Conservation (phyloP, 495 filamentous ascomycete species). For the Stereocaulon alpinum region DNA sequence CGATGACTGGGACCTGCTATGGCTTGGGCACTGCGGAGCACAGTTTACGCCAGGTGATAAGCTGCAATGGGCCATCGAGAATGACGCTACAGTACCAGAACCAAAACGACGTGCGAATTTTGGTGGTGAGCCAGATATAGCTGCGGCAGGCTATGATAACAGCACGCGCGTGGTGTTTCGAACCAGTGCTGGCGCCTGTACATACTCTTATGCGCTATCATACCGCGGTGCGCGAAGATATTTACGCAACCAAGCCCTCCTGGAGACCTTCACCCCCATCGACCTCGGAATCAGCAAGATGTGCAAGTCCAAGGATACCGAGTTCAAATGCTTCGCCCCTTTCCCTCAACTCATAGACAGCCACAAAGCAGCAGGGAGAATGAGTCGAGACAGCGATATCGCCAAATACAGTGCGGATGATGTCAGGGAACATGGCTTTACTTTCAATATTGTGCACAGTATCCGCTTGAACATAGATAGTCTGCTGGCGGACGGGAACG, state of each 20-base stretch:
- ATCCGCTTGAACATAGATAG: slow-evolving; percentile 18
- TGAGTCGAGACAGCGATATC: slow-evolving; percentile 38
- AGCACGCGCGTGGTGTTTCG: slow-evolving; percentile 39
- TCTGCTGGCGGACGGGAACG: slow-evolving; percentile 7
- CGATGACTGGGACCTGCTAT: slow-evolving; percentile 44
- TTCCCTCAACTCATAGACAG: slow-evolving; percentile 40
- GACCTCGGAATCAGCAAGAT: slow-evolving; percentile 41
- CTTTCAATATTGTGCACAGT: slow-evolving; percentile 40
- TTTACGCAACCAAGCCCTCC: slow-evolving; percentile 38
- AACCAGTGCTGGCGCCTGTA: slow-evolving; percentile 38
- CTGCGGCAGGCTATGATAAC: slow-evolving; percentile 24
- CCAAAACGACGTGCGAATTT: slow-evolving; percentile 13
- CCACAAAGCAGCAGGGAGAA: slow-evolving; percentile 33
- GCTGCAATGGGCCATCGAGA: slow-evolving; percentile 20
- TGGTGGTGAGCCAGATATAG: slow-evolving; percentile 13
- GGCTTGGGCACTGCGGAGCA: slow-evolving; percentile 40
- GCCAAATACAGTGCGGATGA: slow-evolving; percentile 11
- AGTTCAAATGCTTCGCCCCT: slow-evolving; percentile 34
- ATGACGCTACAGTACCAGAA: slow-evolving; percentile 24
- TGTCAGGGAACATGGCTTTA: slow-evolving; percentile 30
- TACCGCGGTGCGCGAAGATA: slow-evolving; percentile 42
- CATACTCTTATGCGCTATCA: slow-evolving; percentile 45
- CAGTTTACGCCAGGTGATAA: background rate
- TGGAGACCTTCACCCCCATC: slow-evolving; percentile 31
- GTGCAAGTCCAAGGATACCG: slow-evolving; percentile 28